Evolutionary conservation across 331 rosid species (phyloP).

Genomic region (Telfairia occidentalis): DNA sequence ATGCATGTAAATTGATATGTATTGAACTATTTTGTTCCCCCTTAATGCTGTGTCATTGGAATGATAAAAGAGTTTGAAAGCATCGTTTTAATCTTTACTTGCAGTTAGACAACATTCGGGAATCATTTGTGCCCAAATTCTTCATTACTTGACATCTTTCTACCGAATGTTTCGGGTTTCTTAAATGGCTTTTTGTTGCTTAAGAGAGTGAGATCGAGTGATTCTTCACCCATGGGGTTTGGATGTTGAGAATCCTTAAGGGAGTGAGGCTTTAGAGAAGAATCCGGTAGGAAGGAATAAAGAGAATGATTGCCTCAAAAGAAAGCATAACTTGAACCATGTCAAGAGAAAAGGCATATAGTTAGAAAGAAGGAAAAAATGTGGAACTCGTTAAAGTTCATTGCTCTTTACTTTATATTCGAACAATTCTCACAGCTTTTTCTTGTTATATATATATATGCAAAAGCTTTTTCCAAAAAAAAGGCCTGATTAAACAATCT

Average conservation of each 20-base stretch:
- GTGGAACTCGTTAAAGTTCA: slow-evolving; percentile 21
- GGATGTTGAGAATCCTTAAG: slow-evolving; percentile 14
- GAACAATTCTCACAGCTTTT: slow-evolving; percentile 25
- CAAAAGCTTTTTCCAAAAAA: slow-evolving; percentile 12
- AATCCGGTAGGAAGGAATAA: slow-evolving; percentile 24
- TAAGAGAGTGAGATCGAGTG: not conserved
- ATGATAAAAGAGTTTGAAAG: not conserved
- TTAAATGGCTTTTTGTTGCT: not conserved
- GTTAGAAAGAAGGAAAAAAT: slow-evolving; percentile 19
- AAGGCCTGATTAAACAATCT: slow-evolving; percentile 10
- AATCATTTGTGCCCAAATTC: not conserved
- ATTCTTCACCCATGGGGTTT: not conserved
- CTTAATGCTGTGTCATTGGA: not conserved
- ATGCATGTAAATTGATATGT: not conserved
- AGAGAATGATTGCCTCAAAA: slow-evolving; percentile 28
- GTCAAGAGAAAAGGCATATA: slow-evolving; percentile 32
- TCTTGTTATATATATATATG: slow-evolving; percentile 30
- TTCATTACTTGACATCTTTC: not conserved
- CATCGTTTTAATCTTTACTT: not conserved
- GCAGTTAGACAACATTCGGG: not conserved
- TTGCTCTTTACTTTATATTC: slow-evolving; percentile 23
- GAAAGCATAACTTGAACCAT: slow-evolving; percentile 55
- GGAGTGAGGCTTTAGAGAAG: slow-evolving; percentile 13
- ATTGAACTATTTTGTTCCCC: not conserved
- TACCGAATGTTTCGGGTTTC: not conserved